These are phyloP conservation scores for Lachnellula subtilissima DNA, from an alignment of 2,329 filamentous ascomycete species.

Conservation along the genomic window DNA sequence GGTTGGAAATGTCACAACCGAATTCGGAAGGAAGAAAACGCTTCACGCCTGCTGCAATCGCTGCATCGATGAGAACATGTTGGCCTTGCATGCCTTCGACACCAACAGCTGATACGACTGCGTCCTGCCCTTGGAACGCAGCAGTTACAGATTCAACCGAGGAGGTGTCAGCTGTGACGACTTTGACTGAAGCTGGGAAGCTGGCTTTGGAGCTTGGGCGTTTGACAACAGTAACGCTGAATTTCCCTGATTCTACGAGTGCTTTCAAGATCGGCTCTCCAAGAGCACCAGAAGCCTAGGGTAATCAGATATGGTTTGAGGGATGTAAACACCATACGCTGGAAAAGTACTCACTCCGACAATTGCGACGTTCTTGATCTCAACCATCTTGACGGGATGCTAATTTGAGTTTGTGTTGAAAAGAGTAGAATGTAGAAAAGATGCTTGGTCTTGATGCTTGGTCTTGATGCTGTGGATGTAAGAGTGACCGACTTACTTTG, in stretches of 20 bases:
- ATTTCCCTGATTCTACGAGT: slow-evolving; percentile 23
- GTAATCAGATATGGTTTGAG: not conserved
- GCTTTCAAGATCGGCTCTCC: slow-evolving; percentile 23
- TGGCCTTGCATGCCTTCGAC: slow-evolving; percentile 38
- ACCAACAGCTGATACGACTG: slow-evolving; percentile 47
- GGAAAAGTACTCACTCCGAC: slow-evolving; percentile 19
- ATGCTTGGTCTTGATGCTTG: too few relatives aligned
- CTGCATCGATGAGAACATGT: slow-evolving; percentile 49
- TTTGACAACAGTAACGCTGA: slow-evolving; percentile 47
- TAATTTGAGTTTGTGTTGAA: not conserved
- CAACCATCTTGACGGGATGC: slow-evolving; percentile 14
- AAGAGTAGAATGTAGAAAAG: too few relatives aligned
- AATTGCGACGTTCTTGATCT: slow-evolving; percentile 25
- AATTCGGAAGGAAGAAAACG: slow-evolving; percentile 61
- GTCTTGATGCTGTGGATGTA: not conserved
- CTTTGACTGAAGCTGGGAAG: slow-evolving; percentile 34
- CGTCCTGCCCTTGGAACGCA: slow-evolving; percentile 54
- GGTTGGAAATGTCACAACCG: slow-evolving; percentile 36
- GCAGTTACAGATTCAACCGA: slow-evolving; percentile 37
- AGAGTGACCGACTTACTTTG: not conserved
- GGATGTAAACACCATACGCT: not conserved
- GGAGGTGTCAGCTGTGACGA: slow-evolving; percentile 42
- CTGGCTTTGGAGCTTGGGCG: slow-evolving; percentile 31
- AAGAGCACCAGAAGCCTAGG: slow-evolving; percentile 22
- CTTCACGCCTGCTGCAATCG: slow-evolving; percentile 52